Conservation (phyloP, 352 stramenopile species). For the Thraustotheca clavata region DNA sequence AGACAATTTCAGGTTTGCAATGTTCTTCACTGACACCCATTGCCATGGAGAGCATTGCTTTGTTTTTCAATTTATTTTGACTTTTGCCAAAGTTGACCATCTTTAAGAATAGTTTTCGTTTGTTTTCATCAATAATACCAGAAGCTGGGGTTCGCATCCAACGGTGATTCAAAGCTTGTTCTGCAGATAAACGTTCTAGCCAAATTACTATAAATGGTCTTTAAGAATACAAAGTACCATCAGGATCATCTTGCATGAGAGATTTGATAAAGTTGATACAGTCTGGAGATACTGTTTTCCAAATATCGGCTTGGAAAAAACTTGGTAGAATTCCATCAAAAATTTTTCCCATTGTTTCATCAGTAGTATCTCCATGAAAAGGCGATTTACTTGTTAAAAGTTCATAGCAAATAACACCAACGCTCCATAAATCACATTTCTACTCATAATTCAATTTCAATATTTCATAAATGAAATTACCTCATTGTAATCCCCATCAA, state of each 20-base stretch:
- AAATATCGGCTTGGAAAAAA: constrained; percentile 57
- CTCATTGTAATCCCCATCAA: constrained; percentile 74
- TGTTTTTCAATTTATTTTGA: constrained; percentile 63
- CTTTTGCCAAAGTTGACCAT: constrained; percentile 70
- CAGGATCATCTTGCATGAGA: constrained; percentile 67
- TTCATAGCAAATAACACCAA: constrained; percentile 74
- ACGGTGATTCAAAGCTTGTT: constrained; percentile 59
- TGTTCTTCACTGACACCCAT: constrained; percentile 64
- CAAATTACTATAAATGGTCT: not conserved
- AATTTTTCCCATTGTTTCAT: constrained; percentile 79
- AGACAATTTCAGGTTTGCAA: constrained; percentile 64
- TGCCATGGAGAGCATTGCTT: constrained; percentile 55
- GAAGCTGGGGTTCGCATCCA: constrained; percentile 32
- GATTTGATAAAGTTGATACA: constrained; percentile 73
- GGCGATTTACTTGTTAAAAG: constrained; percentile 55
- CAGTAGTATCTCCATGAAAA: constrained; percentile 56
- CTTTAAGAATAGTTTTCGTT: constrained; percentile 58
- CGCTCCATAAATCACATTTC: constrained; percentile 74
- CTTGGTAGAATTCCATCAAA: constrained; percentile 49
- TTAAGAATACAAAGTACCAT: constrained; percentile 21
- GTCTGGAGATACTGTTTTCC: constrained; percentile 48
- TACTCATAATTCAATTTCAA: constrained; percentile 6
- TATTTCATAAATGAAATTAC: constrained; percentile 12
- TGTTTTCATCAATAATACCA: constrained; percentile 42
- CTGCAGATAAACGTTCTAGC: constrained; percentile 39